These are phyloP conservation scores for Quercus berberidifolia DNA, from an alignment of 306 rosid species.

Conservation along the genomic window DNA sequence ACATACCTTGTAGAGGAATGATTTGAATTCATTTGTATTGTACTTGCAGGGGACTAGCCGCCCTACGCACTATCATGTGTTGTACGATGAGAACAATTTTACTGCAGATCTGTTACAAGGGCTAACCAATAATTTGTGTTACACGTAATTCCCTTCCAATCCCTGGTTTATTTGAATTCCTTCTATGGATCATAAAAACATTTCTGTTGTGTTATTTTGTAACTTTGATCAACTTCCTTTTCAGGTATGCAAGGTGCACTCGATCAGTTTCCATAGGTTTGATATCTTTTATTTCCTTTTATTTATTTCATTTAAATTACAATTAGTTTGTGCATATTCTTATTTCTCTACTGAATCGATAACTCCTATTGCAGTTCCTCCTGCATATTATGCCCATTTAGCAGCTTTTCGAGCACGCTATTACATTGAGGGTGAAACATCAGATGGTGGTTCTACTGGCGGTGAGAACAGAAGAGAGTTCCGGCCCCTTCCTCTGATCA, in stretches of 20 bases:
- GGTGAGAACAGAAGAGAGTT: not conserved
- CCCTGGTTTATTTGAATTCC: not conserved
- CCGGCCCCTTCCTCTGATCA: slow-evolving; percentile 25
- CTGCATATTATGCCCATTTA: slow-evolving; percentile 43
- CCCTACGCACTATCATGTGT: slow-evolving; percentile 51
- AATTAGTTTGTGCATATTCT: not conserved
- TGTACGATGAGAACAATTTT: slow-evolving; percentile 45
- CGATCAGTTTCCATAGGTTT: slow-evolving; percentile 49
- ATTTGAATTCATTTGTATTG: not conserved
- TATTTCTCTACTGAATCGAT: not conserved
- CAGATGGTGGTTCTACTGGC: slow-evolving; percentile 22
- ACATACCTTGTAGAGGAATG: not conserved
- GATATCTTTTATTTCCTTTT: not conserved
- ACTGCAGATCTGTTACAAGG: slow-evolving; percentile 35
- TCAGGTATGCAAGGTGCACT: slow-evolving; percentile 47
- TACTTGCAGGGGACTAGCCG: slow-evolving; percentile 47
- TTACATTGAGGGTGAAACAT: slow-evolving; percentile 27
- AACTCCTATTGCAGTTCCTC: slow-evolving; percentile 35
- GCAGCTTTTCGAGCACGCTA: slow-evolving; percentile 38
- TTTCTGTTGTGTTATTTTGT: not conserved
- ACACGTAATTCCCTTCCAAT: slow-evolving; percentile 29
- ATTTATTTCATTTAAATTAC: not conserved
- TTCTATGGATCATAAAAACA: not conserved
- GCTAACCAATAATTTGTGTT: slow-evolving; percentile 42
- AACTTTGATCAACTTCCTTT: slow-evolving; percentile 3